These are phyloP conservation scores for Citrullus amarus DNA, from an alignment of 306 rosid species.

Conservation along the genomic window DNA sequence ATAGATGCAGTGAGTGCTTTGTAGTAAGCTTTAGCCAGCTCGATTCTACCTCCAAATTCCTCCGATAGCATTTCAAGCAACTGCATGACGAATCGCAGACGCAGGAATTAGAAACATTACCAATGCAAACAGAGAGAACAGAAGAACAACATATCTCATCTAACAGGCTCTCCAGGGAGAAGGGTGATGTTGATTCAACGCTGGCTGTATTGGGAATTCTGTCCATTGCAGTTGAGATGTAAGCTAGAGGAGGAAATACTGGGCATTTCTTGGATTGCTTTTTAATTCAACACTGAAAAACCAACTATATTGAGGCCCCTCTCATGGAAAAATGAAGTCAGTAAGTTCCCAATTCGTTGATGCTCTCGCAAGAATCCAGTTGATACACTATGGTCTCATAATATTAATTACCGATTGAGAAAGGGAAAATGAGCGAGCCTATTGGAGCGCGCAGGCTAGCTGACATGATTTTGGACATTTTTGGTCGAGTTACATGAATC, in stretches of 20 bases:
- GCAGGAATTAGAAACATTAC: not conserved
- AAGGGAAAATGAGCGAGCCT: too few species aligned
- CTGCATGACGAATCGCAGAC: constrained; percentile 16
- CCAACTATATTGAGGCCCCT: not conserved
- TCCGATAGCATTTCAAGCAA: constrained; percentile 62
- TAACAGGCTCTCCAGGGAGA: too few species aligned
- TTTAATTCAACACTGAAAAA: not conserved
- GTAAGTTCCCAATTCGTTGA: not conserved
- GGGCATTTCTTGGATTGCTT: not conserved
- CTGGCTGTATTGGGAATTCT: not conserved
- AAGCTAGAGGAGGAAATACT: not conserved
- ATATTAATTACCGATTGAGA: too few species aligned
- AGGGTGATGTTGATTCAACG: not conserved
- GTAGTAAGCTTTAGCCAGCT: constrained; percentile 48
- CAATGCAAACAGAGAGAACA: not conserved
- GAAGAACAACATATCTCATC: not conserved
- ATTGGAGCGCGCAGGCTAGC: too few species aligned
- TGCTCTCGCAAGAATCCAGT: not conserved
- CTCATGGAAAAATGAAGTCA: not conserved
- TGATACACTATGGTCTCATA: too few species aligned
- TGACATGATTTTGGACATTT: too few species aligned
- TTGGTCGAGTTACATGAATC: too few species aligned
- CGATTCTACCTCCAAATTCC: constrained; percentile 59
- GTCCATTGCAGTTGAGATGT: not conserved
- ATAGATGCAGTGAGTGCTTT: constrained; percentile 49